Conservation (phyloP, 352 stramenopile genomes). For the Blastocystis sp. region DNA sequence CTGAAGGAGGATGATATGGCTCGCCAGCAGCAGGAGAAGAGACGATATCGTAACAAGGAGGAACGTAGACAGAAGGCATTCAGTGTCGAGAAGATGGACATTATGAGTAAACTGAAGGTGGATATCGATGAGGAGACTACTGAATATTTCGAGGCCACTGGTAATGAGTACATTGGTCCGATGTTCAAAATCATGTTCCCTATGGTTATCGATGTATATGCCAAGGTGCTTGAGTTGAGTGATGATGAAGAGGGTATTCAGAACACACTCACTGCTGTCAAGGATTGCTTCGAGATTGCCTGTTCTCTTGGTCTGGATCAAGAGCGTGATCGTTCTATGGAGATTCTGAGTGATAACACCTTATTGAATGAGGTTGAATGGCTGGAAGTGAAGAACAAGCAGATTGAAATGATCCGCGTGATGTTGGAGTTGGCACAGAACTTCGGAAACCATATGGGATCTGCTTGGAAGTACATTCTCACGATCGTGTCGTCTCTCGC, state of each 20-base stretch:
- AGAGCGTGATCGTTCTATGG: slow-evolving; percentile 90
- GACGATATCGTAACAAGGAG: slow-evolving; percentile 35
- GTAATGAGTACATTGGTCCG: slow-evolving; percentile 80
- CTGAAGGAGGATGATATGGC: slow-evolving; percentile 92
- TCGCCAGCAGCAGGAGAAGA: slow-evolving; percentile 75
- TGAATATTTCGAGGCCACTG: slow-evolving; percentile 70
- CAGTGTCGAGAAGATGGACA: slow-evolving; percentile 75
- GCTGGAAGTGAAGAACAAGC: slow-evolving; percentile 88
- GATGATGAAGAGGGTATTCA: slow-evolving; percentile 86
- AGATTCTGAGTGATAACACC: slow-evolving; percentile 91
- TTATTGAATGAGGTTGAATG: slow-evolving; percentile 86
- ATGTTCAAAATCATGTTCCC: slow-evolving; percentile 99
- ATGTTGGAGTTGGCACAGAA: slow-evolving; percentile 92
- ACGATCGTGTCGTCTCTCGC: slow-evolving; percentile 93
- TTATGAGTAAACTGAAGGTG: slow-evolving; percentile 69
- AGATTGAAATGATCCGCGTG: slow-evolving; percentile 93
- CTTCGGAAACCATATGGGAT: slow-evolving; percentile 91
- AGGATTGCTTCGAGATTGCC: slow-evolving; percentile 87
- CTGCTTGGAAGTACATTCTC: slow-evolving; percentile 90
- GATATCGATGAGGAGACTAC: slow-evolving; percentile 69
- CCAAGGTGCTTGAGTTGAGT: slow-evolving; percentile 89
- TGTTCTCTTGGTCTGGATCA: slow-evolving; percentile 83
- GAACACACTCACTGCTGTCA: slow-evolving; percentile 89
- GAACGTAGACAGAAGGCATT: slow-evolving; percentile 73
- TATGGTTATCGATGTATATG: slow-evolving; percentile 90